Base-by-base conservation (phyloP, 257 asterid genomes). In the Paulownia fortunei region DNA sequence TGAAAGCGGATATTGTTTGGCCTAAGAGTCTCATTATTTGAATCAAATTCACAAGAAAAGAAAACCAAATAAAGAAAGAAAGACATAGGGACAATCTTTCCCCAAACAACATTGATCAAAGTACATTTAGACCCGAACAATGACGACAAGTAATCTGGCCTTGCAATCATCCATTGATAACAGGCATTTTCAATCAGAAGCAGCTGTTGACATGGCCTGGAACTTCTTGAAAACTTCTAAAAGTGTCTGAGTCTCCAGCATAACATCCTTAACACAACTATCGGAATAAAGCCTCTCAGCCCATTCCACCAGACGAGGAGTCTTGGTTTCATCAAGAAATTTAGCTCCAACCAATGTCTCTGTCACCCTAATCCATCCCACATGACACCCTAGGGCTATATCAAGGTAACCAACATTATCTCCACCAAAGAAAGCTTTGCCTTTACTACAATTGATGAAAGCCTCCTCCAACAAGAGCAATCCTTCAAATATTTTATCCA, bases 341-440 rank as follows among this genome's bases (percentile, higher is more conserved):
- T 75, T 73, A 51, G 63, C 18, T 16, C 72, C 84, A 15, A 2
- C 3, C 3, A 62, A 0, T 1, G 27, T 51, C 74, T 85, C 92
- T 0, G 2, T 0, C 12, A 39, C 81, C 76, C 36, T 78, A 0
- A 81, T 15, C 84, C 86, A 82, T 37, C 83, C 86, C 56, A 84
- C 67, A 19, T 24, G 18, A 68, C 81, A 61, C 0, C 81, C 92
- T 19, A 86, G 56, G 62, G 68, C 87, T 23, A 83, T 74, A 73
- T 85, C 89, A 18, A 85, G 39, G 39, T 81, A 83, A 5, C 88
- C 88, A 52, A 85, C 64, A n/a, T 34, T 44, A 1, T 83, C 86
- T 16, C 89, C 89, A 15, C 82, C 87, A 21, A 85, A 85, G 83
- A 64, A 85, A n/a, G 59, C 67, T 34, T 72, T 74, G 1, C 90